phyloP scores from a whole-genome alignment of 805 yeast species.

The Saturnispora mendoncae region DNA sequence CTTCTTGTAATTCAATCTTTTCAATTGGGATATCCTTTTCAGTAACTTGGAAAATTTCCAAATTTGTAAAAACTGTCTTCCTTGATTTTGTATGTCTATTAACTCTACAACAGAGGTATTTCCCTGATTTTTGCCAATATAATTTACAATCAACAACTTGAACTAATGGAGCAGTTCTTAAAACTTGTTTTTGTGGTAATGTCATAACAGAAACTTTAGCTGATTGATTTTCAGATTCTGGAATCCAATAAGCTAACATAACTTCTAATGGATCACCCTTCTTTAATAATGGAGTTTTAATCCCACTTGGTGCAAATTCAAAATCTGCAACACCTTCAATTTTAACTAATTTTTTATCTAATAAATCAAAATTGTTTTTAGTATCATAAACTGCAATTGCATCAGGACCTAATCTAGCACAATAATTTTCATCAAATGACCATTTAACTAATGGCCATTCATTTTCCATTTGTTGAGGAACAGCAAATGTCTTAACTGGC shows the following conservation, averaged over 20 bases:
- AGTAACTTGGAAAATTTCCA: constrained; percentile 80
- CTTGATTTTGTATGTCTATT: constrained; percentile 95
- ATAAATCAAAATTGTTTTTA: constrained; percentile 56
- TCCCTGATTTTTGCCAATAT: constrained; percentile 90
- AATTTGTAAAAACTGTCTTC: constrained; percentile 82
- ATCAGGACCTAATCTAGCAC: constrained; percentile 92
- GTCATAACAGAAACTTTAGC: constrained; percentile 91
- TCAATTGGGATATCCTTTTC: constrained; percentile 94
- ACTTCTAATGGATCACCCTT: constrained; percentile 48
- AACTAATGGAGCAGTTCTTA: constrained; percentile 88
- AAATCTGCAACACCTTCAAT: constrained; percentile 82
- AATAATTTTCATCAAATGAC: constrained; percentile 86
- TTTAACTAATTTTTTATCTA: constrained; percentile 80
- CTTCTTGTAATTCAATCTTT: constrained; percentile 85
- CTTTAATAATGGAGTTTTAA: constrained; percentile 48
- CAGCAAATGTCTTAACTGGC: constrained; percentile 83
- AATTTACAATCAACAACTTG: constrained; percentile 86
- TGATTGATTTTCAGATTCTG: constrained; percentile 81
- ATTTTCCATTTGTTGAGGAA: constrained; percentile 64
- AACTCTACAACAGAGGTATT: constrained; percentile 82
- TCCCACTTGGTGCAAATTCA: constrained; percentile 90
- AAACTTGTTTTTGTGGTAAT: constrained; percentile 69
- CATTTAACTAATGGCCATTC: constrained; percentile 96
- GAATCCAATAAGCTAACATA: constrained; percentile 91
- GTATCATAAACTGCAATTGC: constrained; percentile 87